phyloP scores from a whole-genome alignment of 352 stramenopile genomes.

The Pythium insidiosum region DNA sequence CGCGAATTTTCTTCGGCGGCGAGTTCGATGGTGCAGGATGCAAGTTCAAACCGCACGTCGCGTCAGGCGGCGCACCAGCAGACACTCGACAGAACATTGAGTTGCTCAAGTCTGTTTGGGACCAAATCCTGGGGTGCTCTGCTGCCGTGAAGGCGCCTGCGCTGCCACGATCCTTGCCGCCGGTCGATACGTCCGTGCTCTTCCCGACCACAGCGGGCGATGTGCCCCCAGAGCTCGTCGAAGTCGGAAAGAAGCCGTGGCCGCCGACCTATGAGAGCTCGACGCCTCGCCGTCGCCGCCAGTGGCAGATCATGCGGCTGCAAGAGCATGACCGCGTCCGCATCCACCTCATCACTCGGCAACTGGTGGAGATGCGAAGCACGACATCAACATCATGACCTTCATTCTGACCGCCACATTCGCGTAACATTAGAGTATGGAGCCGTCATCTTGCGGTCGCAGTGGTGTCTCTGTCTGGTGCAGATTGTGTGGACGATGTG shows the following conservation, averaged over 20 bases:
- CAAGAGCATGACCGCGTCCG: conserved; percentile 60
- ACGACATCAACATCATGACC: conserved; percentile 16
- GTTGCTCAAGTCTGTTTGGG: conserved; percentile 28
- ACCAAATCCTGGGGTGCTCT: conserved; percentile 15
- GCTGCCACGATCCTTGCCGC: not conserved
- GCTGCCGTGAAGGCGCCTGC: not conserved
- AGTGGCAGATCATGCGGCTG: conserved; percentile 46
- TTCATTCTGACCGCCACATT: conserved; percentile 12
- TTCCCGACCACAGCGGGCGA: not conserved
- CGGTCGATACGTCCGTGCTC: conserved; percentile 10
- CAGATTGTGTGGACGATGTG: too few relatives aligned
- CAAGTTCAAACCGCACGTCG: conserved; percentile 27
- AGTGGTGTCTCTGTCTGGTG: too few relatives aligned
- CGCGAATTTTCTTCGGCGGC: conserved; percentile 34
- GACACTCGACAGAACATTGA: conserved; percentile 14
- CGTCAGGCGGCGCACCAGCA: not conserved
- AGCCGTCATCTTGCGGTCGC: too few relatives aligned
- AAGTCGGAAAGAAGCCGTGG: not conserved
- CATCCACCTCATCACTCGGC: conserved; percentile 34
- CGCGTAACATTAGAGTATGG: too few relatives aligned
- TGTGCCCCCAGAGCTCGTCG: not conserved
- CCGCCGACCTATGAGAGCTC: conserved; percentile 1
- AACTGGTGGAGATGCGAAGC: conserved; percentile 40
- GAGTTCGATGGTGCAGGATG: conserved; percentile 36
- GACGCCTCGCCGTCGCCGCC: conserved; percentile 16